Base-by-base conservation (phyloP, 2,329 filamentous ascomycete species). In the Talaromyces amestolkiae region DNA sequence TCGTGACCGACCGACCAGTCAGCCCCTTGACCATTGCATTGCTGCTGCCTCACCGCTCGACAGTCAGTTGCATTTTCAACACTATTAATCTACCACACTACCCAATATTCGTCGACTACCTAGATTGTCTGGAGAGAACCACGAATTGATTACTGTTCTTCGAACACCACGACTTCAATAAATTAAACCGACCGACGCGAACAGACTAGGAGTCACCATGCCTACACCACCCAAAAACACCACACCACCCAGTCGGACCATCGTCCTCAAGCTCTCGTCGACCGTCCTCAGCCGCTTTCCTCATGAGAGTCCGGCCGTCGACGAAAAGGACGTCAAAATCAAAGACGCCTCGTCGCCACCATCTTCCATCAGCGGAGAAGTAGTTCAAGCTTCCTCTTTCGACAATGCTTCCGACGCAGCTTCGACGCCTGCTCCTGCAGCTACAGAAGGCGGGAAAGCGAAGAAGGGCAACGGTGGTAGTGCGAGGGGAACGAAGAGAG, bases 401-500 rank as follows among this genome's bases (percentile, higher is more conserved):
- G 79, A 80, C 69, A 77, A 77, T 69, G 77, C 72, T 22, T 80
- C 78, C 35, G 78, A 80, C 68, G 73, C 73, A 54, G 74, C 70
- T 41, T 79, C 77, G 45, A 79, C 78, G 7, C 74, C 77, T n/a
- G 76, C 75, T 61, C 72, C 73, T 13, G 80, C 81, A 17, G 72
- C 71, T 65, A 73, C 69, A 56, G 76, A 74, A 49, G 35, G 31
- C 6, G 87, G 83, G 7, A 59, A 59, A 31, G 56, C 56, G 9
- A 59, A 59, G 56, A 59, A 59, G 39, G 33, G 39, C 90, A 45
- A 31, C 10, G 56, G 56, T 49, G 86, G 89, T 69, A 85, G 87
- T 24, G 90, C 90, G 71, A 83, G 86, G 45, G 86, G 84, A 64
- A 83, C 82, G 66, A 90, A 91, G 79, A 83, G 87, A 74, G 79